These are phyloP conservation scores for Penicillium sp. DNA, from an alignment of 2,329 filamentous ascomycete species.

Conservation along the genomic window DNA sequence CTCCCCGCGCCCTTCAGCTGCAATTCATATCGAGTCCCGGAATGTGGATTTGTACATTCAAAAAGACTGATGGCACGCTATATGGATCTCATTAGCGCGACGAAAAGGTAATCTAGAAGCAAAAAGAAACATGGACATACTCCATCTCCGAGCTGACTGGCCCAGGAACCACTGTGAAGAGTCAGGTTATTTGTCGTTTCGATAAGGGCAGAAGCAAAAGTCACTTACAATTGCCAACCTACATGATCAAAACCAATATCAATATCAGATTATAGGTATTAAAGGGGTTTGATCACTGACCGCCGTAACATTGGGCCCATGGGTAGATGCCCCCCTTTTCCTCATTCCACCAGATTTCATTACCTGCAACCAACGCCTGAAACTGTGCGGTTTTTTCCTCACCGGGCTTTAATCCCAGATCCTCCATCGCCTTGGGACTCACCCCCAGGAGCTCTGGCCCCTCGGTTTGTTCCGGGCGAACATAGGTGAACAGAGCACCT, in stretches of 20 bases:
- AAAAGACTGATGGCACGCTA: slow-evolving; percentile 86
- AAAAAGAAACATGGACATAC: slow-evolving; percentile 26
- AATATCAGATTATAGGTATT: not conserved
- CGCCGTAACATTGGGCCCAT: slow-evolving; percentile 98
- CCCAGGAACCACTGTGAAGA: slow-evolving; percentile 72
- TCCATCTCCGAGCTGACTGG: slow-evolving; percentile 91
- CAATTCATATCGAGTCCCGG: slow-evolving; percentile 76
- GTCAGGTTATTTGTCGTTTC: slow-evolving; percentile 31
- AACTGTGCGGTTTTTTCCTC: slow-evolving; percentile 75
- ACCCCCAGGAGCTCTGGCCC: slow-evolving; percentile 78
- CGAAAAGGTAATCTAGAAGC: not conserved
- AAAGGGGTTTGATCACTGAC: slow-evolving; percentile 43
- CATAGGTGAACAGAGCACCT: slow-evolving; percentile 83
- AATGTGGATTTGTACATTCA: slow-evolving; percentile 74
- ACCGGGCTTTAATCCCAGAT: slow-evolving; percentile 71
- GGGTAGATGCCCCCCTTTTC: slow-evolving; percentile 81
- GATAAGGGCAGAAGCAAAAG: not conserved
- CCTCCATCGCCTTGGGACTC: slow-evolving; percentile 73
- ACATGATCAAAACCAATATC: slow-evolving; percentile 1
- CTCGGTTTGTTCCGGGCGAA: slow-evolving; percentile 72
- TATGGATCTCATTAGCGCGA: slow-evolving; percentile 7
- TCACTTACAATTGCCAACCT: slow-evolving; percentile 52
- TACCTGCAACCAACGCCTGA: slow-evolving; percentile 74
- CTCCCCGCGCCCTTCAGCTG: slow-evolving; percentile 92
- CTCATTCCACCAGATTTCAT: slow-evolving; percentile 74